phyloP scores from a whole-genome alignment of 208 protist genomes.

The Acanthamoeba lenticulata region DNA sequence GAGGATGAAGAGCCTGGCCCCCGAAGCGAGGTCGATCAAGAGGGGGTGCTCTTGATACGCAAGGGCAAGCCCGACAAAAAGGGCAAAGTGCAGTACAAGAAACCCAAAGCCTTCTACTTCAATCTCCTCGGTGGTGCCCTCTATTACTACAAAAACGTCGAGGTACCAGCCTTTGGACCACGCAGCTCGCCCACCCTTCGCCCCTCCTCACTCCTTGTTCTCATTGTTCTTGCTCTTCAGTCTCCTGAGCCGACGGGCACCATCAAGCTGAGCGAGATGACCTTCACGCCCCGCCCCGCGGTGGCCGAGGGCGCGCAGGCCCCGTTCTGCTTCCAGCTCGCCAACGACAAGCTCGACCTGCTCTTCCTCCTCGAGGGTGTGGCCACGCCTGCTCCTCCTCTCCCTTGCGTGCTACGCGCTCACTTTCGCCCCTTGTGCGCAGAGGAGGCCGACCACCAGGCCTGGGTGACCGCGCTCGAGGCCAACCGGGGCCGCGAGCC shows the following conservation, averaged over 20 bases:
- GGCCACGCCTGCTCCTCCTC: neutral
- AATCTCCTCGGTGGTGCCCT: neutral
- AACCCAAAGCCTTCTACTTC: neutral
- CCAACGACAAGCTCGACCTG: neutral
- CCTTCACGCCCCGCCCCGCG: neutral
- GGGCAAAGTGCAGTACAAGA: neutral
- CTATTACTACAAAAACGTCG: neutral
- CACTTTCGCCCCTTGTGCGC: neutral
- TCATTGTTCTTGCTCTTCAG: neutral
- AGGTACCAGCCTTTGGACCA: neutral
- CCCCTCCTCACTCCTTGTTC: neutral
- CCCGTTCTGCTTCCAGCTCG: neutral
- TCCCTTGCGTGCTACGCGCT: neutral
- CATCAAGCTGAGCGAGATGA: neutral
- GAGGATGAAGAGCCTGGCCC: no score
- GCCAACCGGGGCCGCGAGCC: neutral
- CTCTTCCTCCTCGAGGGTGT: neutral
- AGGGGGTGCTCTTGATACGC: neutral
- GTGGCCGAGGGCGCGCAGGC: neutral
- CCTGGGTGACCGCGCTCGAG: neutral
- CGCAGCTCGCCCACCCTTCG: no score
- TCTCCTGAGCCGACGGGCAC: neutral
- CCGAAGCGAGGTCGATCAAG: neutral
- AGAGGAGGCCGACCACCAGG: neutral
- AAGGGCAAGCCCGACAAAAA: neutral